A percentile compares a stretch with the other conserved stretches of the same genome.
Evolutionary conservation across 495 filamentous ascomycete genomes (phyloP).

Genomic region (Aspergillus hancockii): DNA sequence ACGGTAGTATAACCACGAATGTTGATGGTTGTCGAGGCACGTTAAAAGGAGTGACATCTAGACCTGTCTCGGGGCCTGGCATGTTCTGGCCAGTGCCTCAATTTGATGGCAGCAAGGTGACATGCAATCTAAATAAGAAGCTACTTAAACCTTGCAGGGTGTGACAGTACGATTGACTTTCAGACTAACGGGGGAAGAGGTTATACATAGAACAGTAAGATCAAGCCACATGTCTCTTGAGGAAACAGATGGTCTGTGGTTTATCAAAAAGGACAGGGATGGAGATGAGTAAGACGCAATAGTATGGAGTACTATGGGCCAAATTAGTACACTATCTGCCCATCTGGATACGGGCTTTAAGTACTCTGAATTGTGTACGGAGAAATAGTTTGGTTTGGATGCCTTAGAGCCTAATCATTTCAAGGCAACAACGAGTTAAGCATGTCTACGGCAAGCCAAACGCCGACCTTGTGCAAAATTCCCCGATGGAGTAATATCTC

Average conservation of each 20-base stretch:
- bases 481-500: slow-evolving; percentile 27
- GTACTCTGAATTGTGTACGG: too few relatives aligned
- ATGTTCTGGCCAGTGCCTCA: not conserved
- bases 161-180: not conserved
- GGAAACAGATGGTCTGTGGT: not conserved
- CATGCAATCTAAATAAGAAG: not conserved
- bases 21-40: too few relatives aligned
- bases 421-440: too few relatives aligned
- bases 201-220: not conserved
- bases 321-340: too few relatives aligned
- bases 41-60: not conserved
- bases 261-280: not conserved
- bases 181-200: not conserved
- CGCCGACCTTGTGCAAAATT: slow-evolving; percentile 16
- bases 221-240: not conserved
- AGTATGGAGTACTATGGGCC: too few relatives aligned
- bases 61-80: not conserved
- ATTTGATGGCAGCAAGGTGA: slow-evolving; percentile 8
- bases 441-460: slow-evolving; percentile 14
- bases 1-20: not conserved
- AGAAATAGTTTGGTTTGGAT: not conserved
- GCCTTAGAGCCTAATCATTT: not conserved
- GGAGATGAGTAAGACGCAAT: not conserved
- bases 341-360: too few relatives aligned
- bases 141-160: slow-evolving; percentile 1